Base-by-base conservation (phyloP, 129 eudicot genomes). In the Sambucus nigra region DNA sequence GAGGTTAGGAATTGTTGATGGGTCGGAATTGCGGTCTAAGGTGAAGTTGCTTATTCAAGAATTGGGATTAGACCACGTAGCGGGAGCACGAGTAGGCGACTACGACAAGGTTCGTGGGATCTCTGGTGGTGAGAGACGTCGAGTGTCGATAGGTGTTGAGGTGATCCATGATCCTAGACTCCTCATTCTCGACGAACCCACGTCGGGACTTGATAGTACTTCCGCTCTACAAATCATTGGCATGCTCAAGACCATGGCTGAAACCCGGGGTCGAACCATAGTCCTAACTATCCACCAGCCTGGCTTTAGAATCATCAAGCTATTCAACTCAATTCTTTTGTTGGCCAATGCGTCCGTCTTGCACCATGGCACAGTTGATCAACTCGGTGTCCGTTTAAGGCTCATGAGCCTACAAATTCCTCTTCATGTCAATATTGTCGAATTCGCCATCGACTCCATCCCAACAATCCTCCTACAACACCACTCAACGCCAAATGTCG, bases 271-370 rank as follows among this genome's bases (percentile, higher is more conserved):
- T n/a, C 59, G 91, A 39, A 92, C 99, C 21, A 69, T 92, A 25
- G 62, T 92, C 44, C 76, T 92, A 29, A 92, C 95, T 40, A 92
- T 92, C 50, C 99, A 92, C 55, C 99, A 92, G 69, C 99, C 99
- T 2, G 86, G 99, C 21, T 92, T 86, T 24, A 65, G 99, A 53
- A 92, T 92, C n/a, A 79, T 92, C 24, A 82, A 92, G 75, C 71
- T 82, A 38, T 86, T 92, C 40, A 80, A 73, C 49, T 82, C 95
- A 0, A 47, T 82, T 57, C 74, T 92, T 4, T 38, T 92, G 25
- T 25, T 92, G 45, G 99, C 96, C 28, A 80, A 80, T 52, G 99
- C 94, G 32, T 45, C 94, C 15, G 91, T 86, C 60, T 54, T 86
- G 80, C 99, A 86, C 66, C 94, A 86, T 27, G 99, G 99, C 27